Evolutionary conservation across 345 rosid genomes (phyloP), one percentile per base, ranked within the genome.

Genomic region (Anacardium occidentale): DNA sequence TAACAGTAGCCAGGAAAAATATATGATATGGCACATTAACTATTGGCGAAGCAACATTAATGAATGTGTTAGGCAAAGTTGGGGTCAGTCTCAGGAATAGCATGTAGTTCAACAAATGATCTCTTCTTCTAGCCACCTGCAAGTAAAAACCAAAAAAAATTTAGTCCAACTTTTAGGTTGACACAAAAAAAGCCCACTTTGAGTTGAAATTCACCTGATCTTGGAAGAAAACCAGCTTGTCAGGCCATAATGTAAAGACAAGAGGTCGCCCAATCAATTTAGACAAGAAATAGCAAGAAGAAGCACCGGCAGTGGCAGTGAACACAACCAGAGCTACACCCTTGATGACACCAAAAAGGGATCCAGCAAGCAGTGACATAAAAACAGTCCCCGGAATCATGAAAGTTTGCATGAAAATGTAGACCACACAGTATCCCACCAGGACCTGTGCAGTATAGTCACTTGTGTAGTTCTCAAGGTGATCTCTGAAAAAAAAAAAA

Each of bases 381-480:
- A 94, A 94, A 75, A 92, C 88, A 18, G 95, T 92, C 76, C 97
- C 95, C 0, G 95, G 98, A 62, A 94, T 90, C 97, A 94, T 90
- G 78, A 92, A 94, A 24, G 98, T 94, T 75, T 94, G 97, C 97
- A 94, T 92, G 81, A 88, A 92, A 25, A 94, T 87, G 65, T 90
- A 92, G 42, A 94, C 91, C 42, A 85, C 52, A 70, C 89, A 87
- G 81, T 94, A 94, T 8, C 97, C 97, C 25, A 90, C 85, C 77
- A 91, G 81, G 47, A 92, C 97, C 77, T 92, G 97, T 44, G 85
- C 50, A 0, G 97, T 90, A 74, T 94, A 92, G 83, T 92, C 97
- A 79, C 89, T 90, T 62, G 97, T 89, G 85, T 94, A 94, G 40
- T 69, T 80, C 83, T 92, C 98, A 26, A 94, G 92, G 77, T 90